Evolutionary conservation across 2,329 filamentous ascomycete genomes (phyloP), one percentile per base, ranked within the genome.

Genomic region (Endocalyx cinctus): DNA sequence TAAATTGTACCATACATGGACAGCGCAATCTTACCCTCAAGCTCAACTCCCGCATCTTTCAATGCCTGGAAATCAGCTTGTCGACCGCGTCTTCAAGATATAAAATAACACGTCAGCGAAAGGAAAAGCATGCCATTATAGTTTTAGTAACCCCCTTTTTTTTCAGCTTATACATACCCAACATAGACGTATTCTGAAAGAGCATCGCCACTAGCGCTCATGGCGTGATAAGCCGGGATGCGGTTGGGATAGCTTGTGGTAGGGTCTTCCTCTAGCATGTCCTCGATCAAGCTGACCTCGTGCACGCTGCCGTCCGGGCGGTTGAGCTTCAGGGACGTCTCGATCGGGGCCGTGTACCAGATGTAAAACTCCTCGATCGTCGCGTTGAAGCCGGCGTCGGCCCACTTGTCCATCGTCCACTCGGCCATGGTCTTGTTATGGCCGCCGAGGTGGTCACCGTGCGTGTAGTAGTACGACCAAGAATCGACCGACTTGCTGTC

Each of bases 391-490:
- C 35, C 29, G 5, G 35, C 30, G 7, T 37, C 35, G 13, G 6
- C 29, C 18, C 31, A 37, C 13, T 25, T 25, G 10, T 33, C 29
- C 10, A 27, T 27, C 8, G 35, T 37, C 35, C 35, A 37, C 29
- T 37, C 35, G 12, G 35, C 35, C 35, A 37, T 37, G 19, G 29
- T 33, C 13, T 18, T 17, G 15, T 37, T 37, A 16, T 37, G 35
- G 4, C 35, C 35, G 15, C 35, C 35, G 13, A 37, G 26, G 16
- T 37, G 35, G 26, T 37, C 35, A 12, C 35, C 35, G 29, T 37
- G 35, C 5, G 35, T 37, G 20, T 37, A 37, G 26, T 37, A 37
- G 35, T 37, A 29, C 12, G 35, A 37, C 35, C 35, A 37, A 14
- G 31, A 27, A 13, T 32, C 31, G 19, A 37, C 25, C 8, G 29